These are phyloP conservation scores for Meyerozyma athensensis DNA, from an alignment of 1,139 yeast genomes.

Conservation along the genomic window DNA sequence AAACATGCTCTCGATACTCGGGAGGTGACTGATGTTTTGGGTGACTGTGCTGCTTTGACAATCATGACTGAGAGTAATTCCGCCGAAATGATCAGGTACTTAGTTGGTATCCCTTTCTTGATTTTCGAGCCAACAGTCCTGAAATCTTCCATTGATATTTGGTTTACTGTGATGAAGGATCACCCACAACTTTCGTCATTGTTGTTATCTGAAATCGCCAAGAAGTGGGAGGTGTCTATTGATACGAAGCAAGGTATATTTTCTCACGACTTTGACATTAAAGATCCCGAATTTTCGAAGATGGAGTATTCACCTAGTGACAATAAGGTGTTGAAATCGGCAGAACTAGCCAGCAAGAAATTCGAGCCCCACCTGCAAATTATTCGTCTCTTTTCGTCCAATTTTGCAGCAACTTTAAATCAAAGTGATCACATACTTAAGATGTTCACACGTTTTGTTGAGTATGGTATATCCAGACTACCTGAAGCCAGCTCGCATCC, in stretches of 20 bases:
- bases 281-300: constrained; percentile 56
- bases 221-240: constrained; percentile 66
- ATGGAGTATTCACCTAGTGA: constrained; percentile 94
- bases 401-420: constrained; percentile 74
- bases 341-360: constrained; percentile 43
- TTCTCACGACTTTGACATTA: constrained; percentile 54
- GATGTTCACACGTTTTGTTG: constrained; percentile 59
- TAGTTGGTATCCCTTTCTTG: constrained; percentile 70
- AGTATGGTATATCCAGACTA: constrained; percentile 54
- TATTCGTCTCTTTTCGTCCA: constrained; percentile 67
- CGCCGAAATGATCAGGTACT: constrained; percentile 50
- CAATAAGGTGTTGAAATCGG: constrained; percentile 53
- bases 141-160: constrained; percentile 65
- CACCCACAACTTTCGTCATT: constrained; percentile 50
- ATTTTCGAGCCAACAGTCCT: constrained; percentile 58
- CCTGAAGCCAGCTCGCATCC: constrained; percentile 74
- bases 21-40: constrained; percentile 42
- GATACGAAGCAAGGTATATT: constrained; percentile 61
- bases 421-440: constrained; percentile 70
- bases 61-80: constrained; percentile 40
- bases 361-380: constrained; percentile 72
- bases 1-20: constrained; percentile 16
- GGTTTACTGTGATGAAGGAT: constrained; percentile 80
- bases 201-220: constrained; percentile 65
- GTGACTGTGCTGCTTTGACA: constrained; percentile 46